Percentiles rank a stretch among this genome's conserved stretches.
phyloP scores from a whole-genome alignment of 768 basidiomycete species.

The Tulasnella calospora region DNA sequence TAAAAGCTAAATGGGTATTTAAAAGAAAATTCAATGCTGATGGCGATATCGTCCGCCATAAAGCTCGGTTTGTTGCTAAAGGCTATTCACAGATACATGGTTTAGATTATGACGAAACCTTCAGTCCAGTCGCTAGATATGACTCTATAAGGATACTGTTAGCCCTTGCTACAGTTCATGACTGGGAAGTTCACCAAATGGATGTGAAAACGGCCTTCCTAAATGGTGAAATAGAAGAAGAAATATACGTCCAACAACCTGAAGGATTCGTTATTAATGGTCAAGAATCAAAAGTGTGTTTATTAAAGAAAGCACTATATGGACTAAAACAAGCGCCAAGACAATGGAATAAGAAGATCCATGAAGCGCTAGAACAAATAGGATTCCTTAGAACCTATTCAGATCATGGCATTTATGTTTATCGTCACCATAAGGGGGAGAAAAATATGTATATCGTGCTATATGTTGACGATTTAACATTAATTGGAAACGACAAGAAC shows the following conservation, averaged over 20 bases:
- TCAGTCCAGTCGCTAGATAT: slow-evolving; percentile 21
- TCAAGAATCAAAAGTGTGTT: background rate
- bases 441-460: background rate
- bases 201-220: slow-evolving; percentile 27
- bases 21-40: slow-evolving; percentile 31
- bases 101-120: slow-evolving; percentile 32
- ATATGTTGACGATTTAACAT: slow-evolving; percentile 7
- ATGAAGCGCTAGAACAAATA: background rate
- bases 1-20: slow-evolving; percentile 33
- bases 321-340: slow-evolving; percentile 27
- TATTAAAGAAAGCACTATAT: slow-evolving; percentile 24
- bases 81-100: slow-evolving; percentile 34
- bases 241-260: slow-evolving; percentile 28
- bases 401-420: slow-evolving; percentile 2
- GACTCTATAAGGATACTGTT: slow-evolving; percentile 12
- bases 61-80: slow-evolving; percentile 34
- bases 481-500: background rate
- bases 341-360: slow-evolving; percentile 25
- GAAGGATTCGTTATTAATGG: slow-evolving; percentile 1
- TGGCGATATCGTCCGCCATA: slow-evolving; percentile 30
- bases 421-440: slow-evolving; percentile 1
- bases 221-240: slow-evolving; percentile 27
- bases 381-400: too few relatives aligned
- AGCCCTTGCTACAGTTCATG: slow-evolving; percentile 10
- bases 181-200: slow-evolving; percentile 27